phyloP scores from a whole-genome alignment of 306 rosid genomes.

The Abrus precatorius region DNA sequence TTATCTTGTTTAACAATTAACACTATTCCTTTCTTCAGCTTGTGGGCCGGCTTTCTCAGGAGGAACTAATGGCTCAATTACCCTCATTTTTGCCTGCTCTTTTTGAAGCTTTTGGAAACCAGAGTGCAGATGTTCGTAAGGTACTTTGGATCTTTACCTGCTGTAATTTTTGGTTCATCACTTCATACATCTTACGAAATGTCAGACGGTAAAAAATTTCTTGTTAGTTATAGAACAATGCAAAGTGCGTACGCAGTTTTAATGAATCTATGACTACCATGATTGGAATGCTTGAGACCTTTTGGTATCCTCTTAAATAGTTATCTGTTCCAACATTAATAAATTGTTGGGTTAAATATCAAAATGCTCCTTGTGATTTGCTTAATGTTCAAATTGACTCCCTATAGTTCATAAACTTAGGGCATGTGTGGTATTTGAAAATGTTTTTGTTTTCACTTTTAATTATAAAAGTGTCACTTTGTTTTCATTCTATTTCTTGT shows the following conservation, averaged over 20 bases:
- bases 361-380: no score
- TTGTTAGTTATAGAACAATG: constrained; percentile 10
- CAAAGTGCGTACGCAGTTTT: constrained; percentile 8
- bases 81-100: constrained; percentile 95
- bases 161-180: constrained; percentile 32
- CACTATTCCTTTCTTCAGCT: constrained; percentile 65
- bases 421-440: no score
- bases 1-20: constrained; percentile 25
- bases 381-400: no score
- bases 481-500: no score
- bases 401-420: no score
- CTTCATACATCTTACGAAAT: constrained; percentile 13
- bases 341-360: neutral
- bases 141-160: constrained; percentile 51
- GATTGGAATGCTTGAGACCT: constrained; percentile 27
- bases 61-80: constrained; percentile 87
- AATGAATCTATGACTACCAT: neutral
- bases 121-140: constrained; percentile 99
- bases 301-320: constrained; percentile 32
- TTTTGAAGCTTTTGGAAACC: constrained; percentile 97
- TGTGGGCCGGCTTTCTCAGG: constrained; percentile 90
- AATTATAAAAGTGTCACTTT: no score
- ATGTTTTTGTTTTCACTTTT: no score
- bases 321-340: neutral
- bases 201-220: neutral